phyloP scores from a whole-genome alignment of 2,329 filamentous ascomycete genomes.

The Penicillium capsulatum region DNA sequence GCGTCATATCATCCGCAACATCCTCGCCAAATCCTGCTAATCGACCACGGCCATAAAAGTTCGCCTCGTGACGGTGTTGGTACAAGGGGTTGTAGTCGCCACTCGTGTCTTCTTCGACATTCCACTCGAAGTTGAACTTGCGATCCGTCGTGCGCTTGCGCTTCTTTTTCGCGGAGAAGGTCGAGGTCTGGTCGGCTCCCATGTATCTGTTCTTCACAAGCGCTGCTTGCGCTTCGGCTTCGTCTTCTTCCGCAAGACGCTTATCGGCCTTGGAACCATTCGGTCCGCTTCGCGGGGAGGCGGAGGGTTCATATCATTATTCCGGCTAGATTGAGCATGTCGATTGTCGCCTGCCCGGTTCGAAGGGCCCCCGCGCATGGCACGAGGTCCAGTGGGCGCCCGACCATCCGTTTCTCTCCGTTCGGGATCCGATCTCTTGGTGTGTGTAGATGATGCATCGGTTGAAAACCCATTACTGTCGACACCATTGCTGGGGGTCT shows the following conservation, averaged over 20 bases:
- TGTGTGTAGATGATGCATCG: constrained; percentile 10
- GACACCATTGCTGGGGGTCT: constrained; percentile 34
- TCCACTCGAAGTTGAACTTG: constrained; percentile 99
- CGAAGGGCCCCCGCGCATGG: constrained; percentile 37
- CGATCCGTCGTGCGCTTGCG: constrained; percentile 85
- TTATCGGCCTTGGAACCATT: constrained; percentile 41
- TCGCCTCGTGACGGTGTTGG: constrained; percentile 60
- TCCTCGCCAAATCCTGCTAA: constrained; percentile 64
- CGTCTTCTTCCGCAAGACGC: constrained; percentile 50
- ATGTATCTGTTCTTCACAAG: constrained; percentile 80
- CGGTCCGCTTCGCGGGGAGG: constrained; percentile 33
- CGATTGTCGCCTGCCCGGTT: background rate
- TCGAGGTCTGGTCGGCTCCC: constrained; percentile 83
- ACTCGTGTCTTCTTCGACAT: constrained; percentile 87
- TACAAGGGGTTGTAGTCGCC: constrained; percentile 79
- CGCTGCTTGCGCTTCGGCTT: constrained; percentile 64
- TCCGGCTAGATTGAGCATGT: constrained; percentile 14
- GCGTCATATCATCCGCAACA: constrained; percentile 48
- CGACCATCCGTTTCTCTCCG: constrained; percentile 5
- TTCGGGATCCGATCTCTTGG: constrained; percentile 22
- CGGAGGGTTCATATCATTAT: constrained; percentile 53
- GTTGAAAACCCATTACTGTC: constrained; percentile 22
- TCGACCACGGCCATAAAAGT: constrained; percentile 65
- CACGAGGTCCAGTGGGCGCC: constrained; percentile 64
- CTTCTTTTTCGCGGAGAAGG: constrained; percentile 94